phyloP scores from a whole-genome alignment of 345 rosid genomes.

The Noccaea bulbosa region DNA sequence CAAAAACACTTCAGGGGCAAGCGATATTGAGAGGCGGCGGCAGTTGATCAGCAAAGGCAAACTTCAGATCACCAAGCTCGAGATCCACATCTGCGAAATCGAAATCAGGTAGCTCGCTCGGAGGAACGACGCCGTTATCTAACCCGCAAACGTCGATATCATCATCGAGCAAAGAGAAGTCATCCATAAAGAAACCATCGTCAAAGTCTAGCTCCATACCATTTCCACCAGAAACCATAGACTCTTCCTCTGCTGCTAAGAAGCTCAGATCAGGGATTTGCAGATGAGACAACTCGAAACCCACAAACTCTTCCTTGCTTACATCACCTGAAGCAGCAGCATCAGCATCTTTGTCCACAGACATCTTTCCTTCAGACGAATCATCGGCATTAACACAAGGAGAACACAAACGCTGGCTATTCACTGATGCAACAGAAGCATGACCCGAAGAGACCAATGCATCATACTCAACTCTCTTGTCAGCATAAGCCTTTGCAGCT shows the following conservation, averaged over 20 bases:
- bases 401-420: slow-evolving; percentile 35
- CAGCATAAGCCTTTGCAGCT: slow-evolving; percentile 75
- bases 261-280: slow-evolving; percentile 52
- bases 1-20: slow-evolving; percentile 25
- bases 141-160: slow-evolving; percentile 54
- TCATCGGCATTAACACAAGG: slow-evolving; percentile 33
- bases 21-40: slow-evolving; percentile 34
- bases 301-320: background rate
- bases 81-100: slow-evolving; percentile 49
- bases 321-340: slow-evolving; percentile 28
- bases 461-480: slow-evolving; percentile 65
- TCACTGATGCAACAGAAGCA: slow-evolving; percentile 44
- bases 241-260: slow-evolving; percentile 54
- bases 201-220: slow-evolving; percentile 51
- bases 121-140: slow-evolving; percentile 27
- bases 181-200: slow-evolving; percentile 43
- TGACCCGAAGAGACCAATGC: slow-evolving; percentile 27
- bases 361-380: slow-evolving; percentile 16
- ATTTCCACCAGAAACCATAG: slow-evolving; percentile 38
- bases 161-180: slow-evolving; percentile 52
- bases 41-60: slow-evolving; percentile 38
- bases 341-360: slow-evolving; percentile 16
- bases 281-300: slow-evolving; percentile 44
- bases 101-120: slow-evolving; percentile 73
- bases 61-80: slow-evolving; percentile 55